A percentile compares a stretch with the other conserved stretches of the same genome.
Evolutionary conservation across 371 early-diverging fungal genomes (phyloP).

Genomic region (Ordospora colligata): DNA sequence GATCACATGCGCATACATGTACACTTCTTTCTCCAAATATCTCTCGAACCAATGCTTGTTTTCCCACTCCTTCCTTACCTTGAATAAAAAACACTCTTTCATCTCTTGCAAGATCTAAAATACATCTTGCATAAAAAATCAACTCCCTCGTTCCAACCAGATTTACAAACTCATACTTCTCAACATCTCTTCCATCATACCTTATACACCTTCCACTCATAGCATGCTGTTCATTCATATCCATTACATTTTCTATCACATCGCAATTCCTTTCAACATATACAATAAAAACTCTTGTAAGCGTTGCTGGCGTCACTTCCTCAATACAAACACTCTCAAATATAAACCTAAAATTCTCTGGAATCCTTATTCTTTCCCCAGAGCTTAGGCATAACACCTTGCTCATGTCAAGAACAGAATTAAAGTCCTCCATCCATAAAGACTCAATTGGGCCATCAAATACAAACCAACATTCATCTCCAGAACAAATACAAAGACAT

Average conservation of each 20-base stretch:
- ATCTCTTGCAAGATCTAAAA: background rate
- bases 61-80: constrained; percentile 12
- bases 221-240: background rate
- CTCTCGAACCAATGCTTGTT: background rate
- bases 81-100: constrained; percentile 2
- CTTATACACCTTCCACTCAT: background rate
- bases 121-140: background rate
- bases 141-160: background rate
- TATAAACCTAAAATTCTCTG: constrained; percentile 86
- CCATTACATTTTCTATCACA: background rate
- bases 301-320: constrained; percentile 91
- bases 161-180: background rate
- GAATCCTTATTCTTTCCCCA: constrained; percentile 87
- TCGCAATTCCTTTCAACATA: constrained; percentile 75
- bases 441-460: constrained; percentile 98
- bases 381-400: constrained; percentile 76
- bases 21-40: background rate
- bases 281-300: constrained; percentile 95
- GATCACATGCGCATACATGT: background rate
- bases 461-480: constrained; percentile 96
- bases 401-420: constrained; percentile 68
- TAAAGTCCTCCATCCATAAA: constrained; percentile 97
- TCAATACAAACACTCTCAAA: constrained; percentile 92
- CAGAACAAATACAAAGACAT: constrained; percentile 79
- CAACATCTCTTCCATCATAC: background rate